Evolutionary conservation across 2,329 filamentous ascomycete species (phyloP).

Genomic region (Aspergillus felis): DNA sequence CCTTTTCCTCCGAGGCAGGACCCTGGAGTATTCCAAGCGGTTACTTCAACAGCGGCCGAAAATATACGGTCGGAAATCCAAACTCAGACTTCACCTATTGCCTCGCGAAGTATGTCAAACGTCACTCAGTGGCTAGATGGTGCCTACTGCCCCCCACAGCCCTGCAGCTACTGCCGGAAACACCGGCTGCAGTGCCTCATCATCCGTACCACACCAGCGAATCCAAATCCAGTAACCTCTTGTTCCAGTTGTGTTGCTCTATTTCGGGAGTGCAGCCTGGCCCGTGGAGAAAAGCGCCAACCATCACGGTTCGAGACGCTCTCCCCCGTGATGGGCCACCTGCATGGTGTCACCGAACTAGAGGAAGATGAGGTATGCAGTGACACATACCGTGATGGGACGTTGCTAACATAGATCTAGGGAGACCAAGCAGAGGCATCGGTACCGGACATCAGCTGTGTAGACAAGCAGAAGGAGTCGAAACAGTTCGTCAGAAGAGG

Average conservation of each 20-base stretch:
- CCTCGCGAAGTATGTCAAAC: conserved; percentile 17
- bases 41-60: not conserved
- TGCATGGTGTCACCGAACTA: conserved; percentile 47
- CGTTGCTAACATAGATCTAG: not conserved
- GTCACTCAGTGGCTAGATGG: conserved; percentile 37
- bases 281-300: conserved; percentile 43
- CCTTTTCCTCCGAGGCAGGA: not conserved
- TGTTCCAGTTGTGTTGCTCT: conserved; percentile 52
- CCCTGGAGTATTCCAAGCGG: not conserved
- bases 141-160: conserved; percentile 39
- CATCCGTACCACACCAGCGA: conserved; percentile 44
- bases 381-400: no score
- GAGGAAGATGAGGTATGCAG: conserved; percentile 19
- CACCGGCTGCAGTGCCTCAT: conserved; percentile 49
- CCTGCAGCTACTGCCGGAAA: conserved; percentile 45
- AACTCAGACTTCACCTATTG: no score
- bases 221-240: conserved; percentile 47
- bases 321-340: conserved; percentile 46
- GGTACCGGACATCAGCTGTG: not conserved
- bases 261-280: conserved; percentile 49
- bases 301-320: conserved; percentile 47
- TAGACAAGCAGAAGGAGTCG: conserved; percentile 19
- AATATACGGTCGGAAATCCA: not conserved
- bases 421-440: not conserved
- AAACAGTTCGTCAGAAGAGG: conserved; percentile 46